Conservation (phyloP, 352 stramenopile genomes). For the Globisporangium alternatum region DNA sequence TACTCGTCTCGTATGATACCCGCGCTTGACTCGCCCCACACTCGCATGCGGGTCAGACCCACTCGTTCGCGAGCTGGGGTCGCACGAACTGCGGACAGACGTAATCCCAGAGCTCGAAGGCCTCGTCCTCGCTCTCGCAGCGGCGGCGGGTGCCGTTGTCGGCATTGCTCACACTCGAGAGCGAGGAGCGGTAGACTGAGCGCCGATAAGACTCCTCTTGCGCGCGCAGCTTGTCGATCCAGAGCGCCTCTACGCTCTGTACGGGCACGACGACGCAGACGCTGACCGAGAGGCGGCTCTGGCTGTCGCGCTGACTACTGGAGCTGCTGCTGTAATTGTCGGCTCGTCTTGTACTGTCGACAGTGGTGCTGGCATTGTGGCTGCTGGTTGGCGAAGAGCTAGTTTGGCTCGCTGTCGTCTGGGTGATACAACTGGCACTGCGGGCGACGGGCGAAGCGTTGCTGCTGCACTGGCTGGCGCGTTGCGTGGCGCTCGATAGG, state of each 20-base stretch:
- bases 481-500: constrained; percentile 9
- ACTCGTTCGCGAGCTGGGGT: constrained; percentile 40
- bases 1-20: constrained; percentile 5
- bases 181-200: no score
- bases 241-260: constrained; percentile 11
- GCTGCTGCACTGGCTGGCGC: background rate
- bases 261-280: constrained; percentile 15
- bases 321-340: background rate
- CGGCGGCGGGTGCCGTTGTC: constrained; percentile 1
- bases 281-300: constrained; percentile 15
- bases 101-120: constrained; percentile 66
- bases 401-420: constrained; percentile 3
- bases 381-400: background rate
- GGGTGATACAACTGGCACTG: background rate
- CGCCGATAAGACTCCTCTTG: constrained; percentile 17
- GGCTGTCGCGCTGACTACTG: background rate
- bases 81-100: constrained; percentile 45
- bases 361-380: background rate
- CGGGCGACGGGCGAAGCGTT: constrained; percentile 3
- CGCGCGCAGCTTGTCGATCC: constrained; percentile 19
- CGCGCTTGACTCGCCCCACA: background rate
- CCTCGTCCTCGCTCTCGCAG: constrained; percentile 20
- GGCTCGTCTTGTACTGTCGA: constrained; percentile 1
- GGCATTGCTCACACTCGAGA: constrained; percentile 8
- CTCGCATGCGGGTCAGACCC: constrained; percentile 24